Base-by-base conservation (phyloP, 108 stramenopile species). In the Skeletonema grethae region DNA sequence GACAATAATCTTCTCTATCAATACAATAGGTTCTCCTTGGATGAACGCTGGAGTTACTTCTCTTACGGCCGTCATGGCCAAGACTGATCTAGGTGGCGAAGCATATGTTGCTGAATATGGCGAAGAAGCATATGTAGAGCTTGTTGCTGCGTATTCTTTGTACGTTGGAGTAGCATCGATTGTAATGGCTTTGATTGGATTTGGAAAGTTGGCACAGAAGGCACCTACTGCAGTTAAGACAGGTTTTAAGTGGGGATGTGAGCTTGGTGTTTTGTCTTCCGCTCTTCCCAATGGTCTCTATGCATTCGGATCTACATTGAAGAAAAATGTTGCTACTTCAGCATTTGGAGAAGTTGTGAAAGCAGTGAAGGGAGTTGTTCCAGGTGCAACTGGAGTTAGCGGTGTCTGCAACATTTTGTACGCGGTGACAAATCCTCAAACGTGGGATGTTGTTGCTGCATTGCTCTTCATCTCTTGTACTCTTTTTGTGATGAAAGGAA, bases 231-330 rank as follows among this genome's bases (percentile, higher is more conserved):
- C 80, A 25, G 89, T 94, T 6, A 75, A 76, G 29, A 82, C 76
- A 20, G 93, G 93, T 34, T 94, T 94, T 83, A 94, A 94, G 73
- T 93, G 92, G 92, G 92, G 92, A 34, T 90, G 89, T 79, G 73
- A 88, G 29, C 72, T 89, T 38, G 89, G 92, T 48, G 89, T 93
- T 2, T 61, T 93, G 36, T 78, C 86, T 11, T 86, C 89, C 9
- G 89, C 91, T 25, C 25, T 92, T 18, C 91, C 91, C 59, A 88
- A 85, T 72, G 91, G 91, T 30, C 61, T 93, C 15, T 70, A 76
- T 61, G 80, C 78, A 22, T 70, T 60, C 18, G 88, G 89, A 48
- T 58, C 68, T 11, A 79, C 67, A 50, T 61, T 93, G 36, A 87
- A 88, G 60, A n/a, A 35, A 28, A 50, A 77, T 28, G 83, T 87